Base-by-base conservation (phyloP, 2,329 filamentous ascomycete species). In the Diaporthe citri region DNA sequence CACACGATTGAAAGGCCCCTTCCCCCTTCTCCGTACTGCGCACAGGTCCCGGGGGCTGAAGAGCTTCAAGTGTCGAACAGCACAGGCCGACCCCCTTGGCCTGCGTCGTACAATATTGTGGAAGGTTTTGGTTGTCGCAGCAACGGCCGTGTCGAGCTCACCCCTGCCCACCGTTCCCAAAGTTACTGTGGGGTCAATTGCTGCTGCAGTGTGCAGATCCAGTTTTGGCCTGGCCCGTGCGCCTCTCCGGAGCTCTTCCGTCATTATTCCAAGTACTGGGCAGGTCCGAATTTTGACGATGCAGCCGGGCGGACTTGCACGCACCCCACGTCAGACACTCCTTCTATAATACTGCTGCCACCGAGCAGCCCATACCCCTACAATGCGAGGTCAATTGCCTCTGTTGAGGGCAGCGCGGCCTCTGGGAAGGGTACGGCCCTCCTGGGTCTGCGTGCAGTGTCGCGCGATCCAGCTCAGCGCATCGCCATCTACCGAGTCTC, bases 401-500 rank as follows among this genome's bases (percentile, higher is more conserved):
- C 79, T 88, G 72, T 71, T 83, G 67, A 80, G 83, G 77, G 79
- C 84, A 75, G 80, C 83, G 56, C 73, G 82, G 79, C 76, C 82
- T 69, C 74, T 43, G n/a, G 67, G 74, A 41, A 75, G 76, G 71
- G 17, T 78, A 41, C 75, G 76, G 74, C 80, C 81, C 51, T 79
- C 80, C 17, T 88, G 86, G 75, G 82, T 89, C 64, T 91, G 88
- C 80, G 83, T 85, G 66, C 89, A 90, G 83, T 91, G 90, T 83
- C 86, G 91, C 81, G 82, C 85, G 70, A 90, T 93, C 64, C 91
- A 92, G 80, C 91, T 93, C 85, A 91, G 88, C 82, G 86, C 91
- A 70, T 86, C 89, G 73, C 90, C 91, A 46, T 90, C 88, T 73
- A 90, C 88, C 48, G 88, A 91, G 77, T 86, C 88, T 66, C 86